Percentiles rank a stretch among this genome's conserved stretches.
These are phyloP conservation scores for Periglandula ipomoeae DNA, from an alignment of 2,329 filamentous ascomycete genomes.

Conservation along the genomic window DNA sequence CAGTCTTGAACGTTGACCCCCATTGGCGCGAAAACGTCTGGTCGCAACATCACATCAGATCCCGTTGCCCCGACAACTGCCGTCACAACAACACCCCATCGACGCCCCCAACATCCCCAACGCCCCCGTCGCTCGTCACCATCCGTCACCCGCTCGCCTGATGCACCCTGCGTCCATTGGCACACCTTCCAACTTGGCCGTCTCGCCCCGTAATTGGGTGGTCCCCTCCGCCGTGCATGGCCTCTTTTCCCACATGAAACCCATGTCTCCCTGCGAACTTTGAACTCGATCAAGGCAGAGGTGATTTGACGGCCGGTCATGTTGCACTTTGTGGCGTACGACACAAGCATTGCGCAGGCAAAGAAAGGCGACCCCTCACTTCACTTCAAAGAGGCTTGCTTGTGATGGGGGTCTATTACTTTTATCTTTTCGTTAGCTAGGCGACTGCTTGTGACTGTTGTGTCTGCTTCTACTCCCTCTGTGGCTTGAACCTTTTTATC, in stretches of 20 bases:
- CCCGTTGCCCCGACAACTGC: not conserved
- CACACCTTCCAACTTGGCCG: not conserved
- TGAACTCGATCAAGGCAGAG: not conserved
- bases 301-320: too few species aligned
- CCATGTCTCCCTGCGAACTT: not conserved
- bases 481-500: not conserved
- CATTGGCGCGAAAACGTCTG: not conserved
- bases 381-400: not conserved
- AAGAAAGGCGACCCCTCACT: not conserved
- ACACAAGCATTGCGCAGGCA: not conserved
- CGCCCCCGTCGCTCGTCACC: not conserved
- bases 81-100: not conserved
- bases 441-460: too few species aligned
- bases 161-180: not conserved
- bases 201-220: not conserved
- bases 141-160: not conserved
- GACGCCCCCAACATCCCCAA: not conserved
- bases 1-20: too few species aligned
- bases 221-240: not conserved
- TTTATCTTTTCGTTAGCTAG: not conserved
- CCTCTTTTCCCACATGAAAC: not conserved
- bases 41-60: not conserved
- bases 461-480: too few species aligned
- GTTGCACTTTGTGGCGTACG: not conserved
- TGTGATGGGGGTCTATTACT: not conserved